Conservation (phyloP, 2,329 filamentous ascomycete genomes). For the Exutisphaerella laricina region DNA sequence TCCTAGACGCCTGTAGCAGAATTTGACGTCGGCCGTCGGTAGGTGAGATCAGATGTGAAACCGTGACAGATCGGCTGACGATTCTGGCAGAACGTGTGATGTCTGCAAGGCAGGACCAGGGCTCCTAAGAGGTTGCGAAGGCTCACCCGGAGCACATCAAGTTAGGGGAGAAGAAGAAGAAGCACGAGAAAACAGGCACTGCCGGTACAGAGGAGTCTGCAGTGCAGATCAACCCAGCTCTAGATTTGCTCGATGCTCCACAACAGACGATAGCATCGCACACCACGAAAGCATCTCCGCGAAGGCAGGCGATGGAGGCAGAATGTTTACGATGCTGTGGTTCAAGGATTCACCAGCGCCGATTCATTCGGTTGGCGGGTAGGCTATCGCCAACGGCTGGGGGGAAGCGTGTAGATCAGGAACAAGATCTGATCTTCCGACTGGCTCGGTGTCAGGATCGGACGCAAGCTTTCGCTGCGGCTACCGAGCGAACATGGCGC, state of each 20-base stretch:
- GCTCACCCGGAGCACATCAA: background rate
- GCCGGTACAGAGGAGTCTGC: background rate
- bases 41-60: no score
- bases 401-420: background rate
- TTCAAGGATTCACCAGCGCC: no score
- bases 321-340: background rate
- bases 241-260: background rate
- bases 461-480: no score
- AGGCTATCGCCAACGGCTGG: background rate
- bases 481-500: background rate
- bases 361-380: background rate
- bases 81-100: no score
- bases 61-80: no score
- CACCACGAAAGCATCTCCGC: background rate
- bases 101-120: no score
- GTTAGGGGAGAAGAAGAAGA: background rate
- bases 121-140: background rate
- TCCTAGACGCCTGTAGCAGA: background rate
- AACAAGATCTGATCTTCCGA: background rate
- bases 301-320: background rate
- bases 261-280: background rate
- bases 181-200: background rate
- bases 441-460: no score
- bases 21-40: background rate
- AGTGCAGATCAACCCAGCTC: background rate